phyloP scores from a whole-genome alignment of 2,329 filamentous ascomycete genomes.

The Didymella exigua region DNA sequence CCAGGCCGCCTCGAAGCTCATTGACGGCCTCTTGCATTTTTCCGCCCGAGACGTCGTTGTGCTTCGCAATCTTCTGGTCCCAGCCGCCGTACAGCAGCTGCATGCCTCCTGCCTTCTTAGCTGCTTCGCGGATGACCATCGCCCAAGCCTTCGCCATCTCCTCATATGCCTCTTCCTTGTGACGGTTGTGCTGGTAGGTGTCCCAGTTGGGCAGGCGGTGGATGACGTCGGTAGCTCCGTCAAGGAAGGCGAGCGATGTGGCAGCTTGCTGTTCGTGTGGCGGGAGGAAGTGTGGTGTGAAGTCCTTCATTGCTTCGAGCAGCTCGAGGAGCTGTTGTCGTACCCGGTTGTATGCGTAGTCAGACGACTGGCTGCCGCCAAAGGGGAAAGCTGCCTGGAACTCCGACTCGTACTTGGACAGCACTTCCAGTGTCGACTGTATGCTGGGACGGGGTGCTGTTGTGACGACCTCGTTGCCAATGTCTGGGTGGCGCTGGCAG shows the following conservation, averaged over 20 bases:
- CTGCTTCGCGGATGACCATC: conserved; percentile 85
- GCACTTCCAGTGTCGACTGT: conserved; percentile 76
- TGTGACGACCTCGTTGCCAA: conserved; percentile 81
- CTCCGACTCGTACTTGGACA: conserved; percentile 79
- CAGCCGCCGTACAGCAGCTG: conserved; percentile 84
- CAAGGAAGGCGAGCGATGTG: conserved; percentile 82
- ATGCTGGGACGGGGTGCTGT: conserved; percentile 88
- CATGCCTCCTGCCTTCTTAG: conserved; percentile 89
- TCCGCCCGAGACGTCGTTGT: conserved; percentile 85
- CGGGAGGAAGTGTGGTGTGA: conserved; percentile 92
- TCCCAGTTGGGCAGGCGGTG: conserved; percentile 92
- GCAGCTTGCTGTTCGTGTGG: conserved; percentile 86
- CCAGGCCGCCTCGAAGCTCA: conserved; percentile 74
- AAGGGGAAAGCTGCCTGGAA: conserved; percentile 82
- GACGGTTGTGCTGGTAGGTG: conserved; percentile 82
- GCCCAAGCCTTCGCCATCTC: conserved; percentile 95
- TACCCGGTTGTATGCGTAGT: conserved; percentile 94
- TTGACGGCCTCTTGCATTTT: conserved; percentile 80
- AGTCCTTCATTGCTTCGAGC: conserved; percentile 88
- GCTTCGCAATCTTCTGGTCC: conserved; percentile 85
- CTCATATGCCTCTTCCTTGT: conserved; percentile 95
- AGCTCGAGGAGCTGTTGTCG: conserved; percentile 79
- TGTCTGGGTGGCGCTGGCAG: conserved; percentile 85
- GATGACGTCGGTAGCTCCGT: conserved; percentile 87
- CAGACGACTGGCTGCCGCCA: conserved; percentile 80